phyloP scores from a whole-genome alignment of 495 filamentous ascomycete species.

The Talaromyces thailandensis region DNA sequence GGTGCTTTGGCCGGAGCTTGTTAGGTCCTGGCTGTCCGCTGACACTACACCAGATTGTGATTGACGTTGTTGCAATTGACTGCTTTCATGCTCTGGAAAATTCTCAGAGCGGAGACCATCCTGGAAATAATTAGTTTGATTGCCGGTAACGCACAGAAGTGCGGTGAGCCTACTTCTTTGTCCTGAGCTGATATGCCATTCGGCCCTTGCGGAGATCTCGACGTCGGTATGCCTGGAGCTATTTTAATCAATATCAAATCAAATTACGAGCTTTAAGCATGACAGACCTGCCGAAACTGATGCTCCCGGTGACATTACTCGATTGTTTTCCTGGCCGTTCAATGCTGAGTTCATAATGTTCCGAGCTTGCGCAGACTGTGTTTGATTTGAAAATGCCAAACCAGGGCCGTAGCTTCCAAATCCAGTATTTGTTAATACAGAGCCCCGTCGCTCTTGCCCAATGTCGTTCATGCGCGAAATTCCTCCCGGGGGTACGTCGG shows the following conservation, averaged over 20 bases:
- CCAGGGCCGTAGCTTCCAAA: constrained; percentile 49
- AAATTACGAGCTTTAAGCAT: not conserved
- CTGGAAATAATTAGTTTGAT: constrained; percentile 19
- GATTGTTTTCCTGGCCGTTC: constrained; percentile 20
- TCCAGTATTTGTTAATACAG: constrained; percentile 54
- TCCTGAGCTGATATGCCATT: constrained; percentile 33
- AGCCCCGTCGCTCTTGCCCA: constrained; percentile 55
- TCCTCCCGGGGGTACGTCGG: constrained; percentile 26
- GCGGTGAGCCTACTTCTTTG: constrained; percentile 30
- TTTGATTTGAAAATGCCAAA: constrained; percentile 31
- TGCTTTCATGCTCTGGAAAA: constrained; percentile 22
- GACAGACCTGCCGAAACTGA: constrained; percentile 13
- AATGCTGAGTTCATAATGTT: constrained; percentile 18
- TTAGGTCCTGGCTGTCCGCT: constrained; percentile 28
- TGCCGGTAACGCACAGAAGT: constrained; percentile 6
- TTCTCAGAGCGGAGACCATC: constrained; percentile 13
- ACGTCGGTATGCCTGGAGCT: constrained; percentile 26
- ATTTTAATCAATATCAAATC: not conserved
- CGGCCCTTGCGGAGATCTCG: constrained; percentile 33
- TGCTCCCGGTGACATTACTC: constrained; percentile 23
- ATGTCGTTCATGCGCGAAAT: constrained; percentile 36
- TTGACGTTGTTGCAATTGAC: constrained; percentile 25
- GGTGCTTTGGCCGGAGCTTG: constrained; percentile 26
- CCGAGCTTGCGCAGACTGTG: constrained; percentile 19
- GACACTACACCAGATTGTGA: constrained; percentile 34